phyloP scores from a whole-genome alignment of 371 early-diverging fungal species.

The Batkoa obscura region DNA sequence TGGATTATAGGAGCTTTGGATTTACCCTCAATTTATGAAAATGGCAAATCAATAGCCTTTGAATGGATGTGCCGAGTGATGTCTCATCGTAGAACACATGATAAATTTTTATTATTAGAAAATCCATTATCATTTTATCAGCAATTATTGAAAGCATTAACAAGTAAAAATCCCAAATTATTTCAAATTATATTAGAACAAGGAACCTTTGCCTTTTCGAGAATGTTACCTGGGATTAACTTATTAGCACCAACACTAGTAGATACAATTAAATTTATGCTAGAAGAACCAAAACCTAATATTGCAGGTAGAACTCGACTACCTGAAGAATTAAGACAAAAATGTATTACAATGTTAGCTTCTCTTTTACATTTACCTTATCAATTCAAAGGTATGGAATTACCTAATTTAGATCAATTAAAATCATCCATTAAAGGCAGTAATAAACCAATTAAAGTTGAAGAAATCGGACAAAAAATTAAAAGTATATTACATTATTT shows the following conservation, averaged over 20 bases:
- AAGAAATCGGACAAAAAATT: neutral
- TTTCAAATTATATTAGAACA: neutral
- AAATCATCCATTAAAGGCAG: neutral
- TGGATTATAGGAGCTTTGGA: slow-evolving; percentile 1
- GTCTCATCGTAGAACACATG: neutral
- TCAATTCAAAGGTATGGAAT: slow-evolving; percentile 1
- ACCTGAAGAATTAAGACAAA: neutral
- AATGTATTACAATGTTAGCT: neutral
- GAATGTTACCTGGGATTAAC: neutral
- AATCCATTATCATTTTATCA: neutral
- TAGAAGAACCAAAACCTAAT: neutral
- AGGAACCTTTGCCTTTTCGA: neutral
- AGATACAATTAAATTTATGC: neutral
- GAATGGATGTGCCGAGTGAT: slow-evolving; percentile 4
- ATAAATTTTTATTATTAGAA: neutral
- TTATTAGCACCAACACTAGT: neutral
- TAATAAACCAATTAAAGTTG: neutral
- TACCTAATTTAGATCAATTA: neutral
- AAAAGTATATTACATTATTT: neutral
- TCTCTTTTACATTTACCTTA: slow-evolving; percentile 3
- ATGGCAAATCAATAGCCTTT: neutral
- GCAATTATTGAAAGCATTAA: neutral
- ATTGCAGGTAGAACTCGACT: neutral
- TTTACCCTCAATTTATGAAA: neutral
- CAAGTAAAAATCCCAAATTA: neutral